A percentile compares a stretch with the other conserved stretches of the same genome.
Conservation (phyloP, 441 rosid genomes). For the Bruguiera hainesii region DNA sequence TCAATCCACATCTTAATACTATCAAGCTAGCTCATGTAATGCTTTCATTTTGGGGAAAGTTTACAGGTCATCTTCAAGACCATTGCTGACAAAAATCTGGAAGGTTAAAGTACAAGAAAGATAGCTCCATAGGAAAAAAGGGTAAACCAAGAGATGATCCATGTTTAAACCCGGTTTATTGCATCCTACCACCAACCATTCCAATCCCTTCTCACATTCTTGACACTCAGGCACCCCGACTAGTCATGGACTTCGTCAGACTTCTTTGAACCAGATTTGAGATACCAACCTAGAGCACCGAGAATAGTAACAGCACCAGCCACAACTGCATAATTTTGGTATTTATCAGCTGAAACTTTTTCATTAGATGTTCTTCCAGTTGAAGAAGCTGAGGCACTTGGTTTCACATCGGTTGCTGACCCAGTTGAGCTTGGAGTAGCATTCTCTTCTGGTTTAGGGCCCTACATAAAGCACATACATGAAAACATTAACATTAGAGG, state of each 20-base stretch:
- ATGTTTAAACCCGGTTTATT: slow-evolving; percentile 24
- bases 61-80: neutral
- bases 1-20: too few species aligned
- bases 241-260: slow-evolving; percentile 54
- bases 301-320: slow-evolving; percentile 58
- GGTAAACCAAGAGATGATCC: neutral
- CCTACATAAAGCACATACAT: slow-evolving; percentile 30
- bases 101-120: neutral
- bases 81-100: neutral
- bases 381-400: slow-evolving; percentile 38
- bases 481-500: neutral
- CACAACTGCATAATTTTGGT: slow-evolving; percentile 74
- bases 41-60: too few species aligned
- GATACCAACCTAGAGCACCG: slow-evolving; percentile 88
- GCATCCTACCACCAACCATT: slow-evolving; percentile 4
- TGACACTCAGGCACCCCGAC: slow-evolving; percentile 16
- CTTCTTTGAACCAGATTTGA: slow-evolving; percentile 68
- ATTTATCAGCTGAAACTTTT: slow-evolving; percentile 67
- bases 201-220: slow-evolving; percentile 9
- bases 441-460: slow-evolving; percentile 62
- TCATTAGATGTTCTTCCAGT: slow-evolving; percentile 46
- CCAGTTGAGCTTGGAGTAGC: slow-evolving; percentile 42
- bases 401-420: slow-evolving; percentile 42
- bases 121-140: neutral
- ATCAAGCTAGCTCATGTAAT: too few species aligned